phyloP scores from a whole-genome alignment of 805 yeast species.

The Wickerhamomyces bovis region DNA sequence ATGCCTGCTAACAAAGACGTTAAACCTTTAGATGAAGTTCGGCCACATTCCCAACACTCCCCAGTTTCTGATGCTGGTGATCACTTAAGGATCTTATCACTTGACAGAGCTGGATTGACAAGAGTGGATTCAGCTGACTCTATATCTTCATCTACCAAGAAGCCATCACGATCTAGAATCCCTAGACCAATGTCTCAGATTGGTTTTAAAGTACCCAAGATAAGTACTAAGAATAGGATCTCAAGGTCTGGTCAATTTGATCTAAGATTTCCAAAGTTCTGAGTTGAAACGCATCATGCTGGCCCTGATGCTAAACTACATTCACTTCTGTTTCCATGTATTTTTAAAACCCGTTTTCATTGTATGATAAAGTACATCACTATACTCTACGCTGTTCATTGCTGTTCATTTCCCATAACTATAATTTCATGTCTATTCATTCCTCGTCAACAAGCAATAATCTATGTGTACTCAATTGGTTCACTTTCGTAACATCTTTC shows the following conservation, averaged over 20 bases:
- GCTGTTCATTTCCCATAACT: too few relatives aligned
- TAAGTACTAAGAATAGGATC: background rate
- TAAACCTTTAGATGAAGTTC: background rate
- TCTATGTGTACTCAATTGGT: slow-evolving; percentile 4
- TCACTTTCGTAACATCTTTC: slow-evolving; percentile 15
- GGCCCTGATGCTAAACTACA: background rate
- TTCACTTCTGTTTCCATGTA: too few relatives aligned
- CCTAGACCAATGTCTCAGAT: background rate
- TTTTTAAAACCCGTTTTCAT: too few relatives aligned
- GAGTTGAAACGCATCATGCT: background rate
- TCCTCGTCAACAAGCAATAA: background rate
- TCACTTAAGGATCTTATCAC: background rate
- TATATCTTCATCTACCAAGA: background rate
- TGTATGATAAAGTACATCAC: too few relatives aligned
- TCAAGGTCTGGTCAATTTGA: background rate
- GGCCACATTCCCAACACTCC: background rate
- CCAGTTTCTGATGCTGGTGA: background rate
- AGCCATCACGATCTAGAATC: background rate
- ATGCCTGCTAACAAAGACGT: background rate
- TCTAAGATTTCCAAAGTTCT: background rate
- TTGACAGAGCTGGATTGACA: background rate
- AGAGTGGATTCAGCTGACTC: background rate
- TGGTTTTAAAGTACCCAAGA: background rate
- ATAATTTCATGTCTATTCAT: background rate
- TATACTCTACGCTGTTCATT: too few relatives aligned